Base-by-base conservation (phyloP, 2,329 filamentous ascomycete species). In the Pseudocercospora fuligena region DNA sequence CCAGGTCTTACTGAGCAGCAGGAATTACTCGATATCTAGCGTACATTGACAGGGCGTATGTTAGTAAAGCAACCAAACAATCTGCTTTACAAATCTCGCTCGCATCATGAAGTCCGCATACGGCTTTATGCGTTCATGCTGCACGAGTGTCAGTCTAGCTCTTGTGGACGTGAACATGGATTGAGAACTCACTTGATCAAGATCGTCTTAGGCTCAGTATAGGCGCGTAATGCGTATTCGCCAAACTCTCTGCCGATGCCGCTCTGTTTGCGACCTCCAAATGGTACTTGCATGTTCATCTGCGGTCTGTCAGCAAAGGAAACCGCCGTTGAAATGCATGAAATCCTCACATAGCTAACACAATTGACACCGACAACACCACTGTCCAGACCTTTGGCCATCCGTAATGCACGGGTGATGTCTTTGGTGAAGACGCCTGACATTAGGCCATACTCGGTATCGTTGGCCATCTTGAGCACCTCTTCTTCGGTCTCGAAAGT, bases 171-270 rank as follows among this genome's bases (percentile, higher is more conserved):
- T 14, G 1, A 23, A 25, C 1, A 11, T 21, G 23, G 2, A 2
- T 21, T 23, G 19, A 51, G 14, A 11, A 51, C 21, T 25, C 47
- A 51, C 47, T 63, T 63, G 3, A 63, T 63, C 49, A 63, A 27
- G 9, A 63, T 57, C 23, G 61, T 64, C 29, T 64, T 64, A 12
- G 61, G 53, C 49, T 88, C 86, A 27, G 85, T 87, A 74, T 89
- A 89, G n/a, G 85, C 84, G 63, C 85, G 85, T 65, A 88, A 77
- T 5, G 86, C 86, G 61, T 85, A 85, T 76, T 88, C 86, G 12
- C 87, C 87, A n/a, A 88, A 78, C 76, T 89, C 87, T 60, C 87
- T 79, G 19, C 87, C 87, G 74, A 89, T 86, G 3, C 86, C 87
- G 74, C 82, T 85, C 79, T 87, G 84, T 78, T 89, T 89, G 5